Conservation (phyloP, 306 rosid genomes). For the Glycine latifolia region DNA sequence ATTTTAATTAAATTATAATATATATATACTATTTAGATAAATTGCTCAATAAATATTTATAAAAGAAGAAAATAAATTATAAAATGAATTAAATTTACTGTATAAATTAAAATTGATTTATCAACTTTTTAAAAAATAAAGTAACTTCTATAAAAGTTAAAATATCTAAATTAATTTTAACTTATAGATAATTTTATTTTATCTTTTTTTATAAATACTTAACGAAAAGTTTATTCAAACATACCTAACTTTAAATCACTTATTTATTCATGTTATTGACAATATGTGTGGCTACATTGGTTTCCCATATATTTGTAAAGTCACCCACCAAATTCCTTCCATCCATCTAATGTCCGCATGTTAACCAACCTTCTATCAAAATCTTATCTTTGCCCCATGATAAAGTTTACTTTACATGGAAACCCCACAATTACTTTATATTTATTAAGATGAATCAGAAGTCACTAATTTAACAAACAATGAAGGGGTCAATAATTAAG, state of each 20-base stretch:
- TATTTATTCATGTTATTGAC: not conserved
- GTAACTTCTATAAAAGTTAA: too few species aligned
- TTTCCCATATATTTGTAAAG: conserved; percentile 9
- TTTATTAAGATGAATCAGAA: conserved; percentile 40
- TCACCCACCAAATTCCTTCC: conserved; percentile 18
- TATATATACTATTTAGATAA: not conserved
- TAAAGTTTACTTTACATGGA: conserved; percentile 41
- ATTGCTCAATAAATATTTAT: not conserved
- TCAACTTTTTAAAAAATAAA: too few species aligned
- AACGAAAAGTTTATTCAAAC: not conserved
- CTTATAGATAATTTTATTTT: too few species aligned
- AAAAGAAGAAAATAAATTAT: not conserved
- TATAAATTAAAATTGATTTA: too few species aligned
- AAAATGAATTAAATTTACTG: not conserved
- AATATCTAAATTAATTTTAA: too few species aligned
- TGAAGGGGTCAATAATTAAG: conserved; percentile 36
- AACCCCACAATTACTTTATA: conserved; percentile 39
- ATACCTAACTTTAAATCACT: not conserved
- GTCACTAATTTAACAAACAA: conserved; percentile 36
- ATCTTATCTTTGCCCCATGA: conserved; percentile 35
- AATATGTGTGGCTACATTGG: too few species aligned
- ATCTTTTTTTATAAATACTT: not conserved
- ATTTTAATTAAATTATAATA: not conserved
- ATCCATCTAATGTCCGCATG: conserved; percentile 22
- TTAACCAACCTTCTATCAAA: conserved; percentile 6